These are phyloP conservation scores for Sordaria brevicollis DNA, from an alignment of 495 filamentous ascomycete genomes.

Conservation along the genomic window DNA sequence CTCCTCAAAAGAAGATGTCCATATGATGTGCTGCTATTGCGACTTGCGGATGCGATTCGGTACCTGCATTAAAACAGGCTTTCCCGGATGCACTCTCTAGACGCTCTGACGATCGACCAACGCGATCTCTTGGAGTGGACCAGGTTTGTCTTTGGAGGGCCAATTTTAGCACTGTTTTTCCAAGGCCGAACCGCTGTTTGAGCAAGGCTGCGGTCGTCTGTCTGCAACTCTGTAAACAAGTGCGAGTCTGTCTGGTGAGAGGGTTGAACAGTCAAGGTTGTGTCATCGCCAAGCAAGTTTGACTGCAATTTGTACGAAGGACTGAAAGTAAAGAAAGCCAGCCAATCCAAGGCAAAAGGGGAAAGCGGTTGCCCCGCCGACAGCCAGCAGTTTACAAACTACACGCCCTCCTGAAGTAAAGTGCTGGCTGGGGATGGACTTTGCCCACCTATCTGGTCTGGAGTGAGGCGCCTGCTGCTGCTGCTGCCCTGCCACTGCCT, in stretches of 20 bases:
- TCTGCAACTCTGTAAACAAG: neutral
- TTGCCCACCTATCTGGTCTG: too few relatives aligned
- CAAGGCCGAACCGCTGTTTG: neutral
- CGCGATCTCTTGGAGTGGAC: neutral
- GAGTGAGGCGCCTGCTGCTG: neutral
- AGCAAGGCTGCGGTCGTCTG: neutral
- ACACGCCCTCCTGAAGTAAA: neutral
- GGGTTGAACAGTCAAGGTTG: neutral
- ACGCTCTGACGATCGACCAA: neutral
- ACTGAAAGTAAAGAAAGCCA: neutral
- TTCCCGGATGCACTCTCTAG: neutral
- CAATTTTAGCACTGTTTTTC: neutral
- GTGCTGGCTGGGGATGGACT: neutral
- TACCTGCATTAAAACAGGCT: neutral
- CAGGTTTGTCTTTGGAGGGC: neutral
- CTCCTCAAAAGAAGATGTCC: too few relatives aligned
- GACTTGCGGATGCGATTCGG: neutral
- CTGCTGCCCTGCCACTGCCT: neutral
- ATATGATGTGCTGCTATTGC: neutral
- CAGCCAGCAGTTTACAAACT: conserved; percentile 25
- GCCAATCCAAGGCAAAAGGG: conserved; percentile 1
- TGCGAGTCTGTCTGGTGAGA: neutral
- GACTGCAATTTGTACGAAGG: neutral
- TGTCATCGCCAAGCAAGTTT: neutral
- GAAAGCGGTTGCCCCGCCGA: conserved; percentile 24